Evolutionary conservation across 2,329 filamentous ascomycete species (phyloP), one percentile per base, ranked within the genome.

Genomic region (Ciborinia camelliae): DNA sequence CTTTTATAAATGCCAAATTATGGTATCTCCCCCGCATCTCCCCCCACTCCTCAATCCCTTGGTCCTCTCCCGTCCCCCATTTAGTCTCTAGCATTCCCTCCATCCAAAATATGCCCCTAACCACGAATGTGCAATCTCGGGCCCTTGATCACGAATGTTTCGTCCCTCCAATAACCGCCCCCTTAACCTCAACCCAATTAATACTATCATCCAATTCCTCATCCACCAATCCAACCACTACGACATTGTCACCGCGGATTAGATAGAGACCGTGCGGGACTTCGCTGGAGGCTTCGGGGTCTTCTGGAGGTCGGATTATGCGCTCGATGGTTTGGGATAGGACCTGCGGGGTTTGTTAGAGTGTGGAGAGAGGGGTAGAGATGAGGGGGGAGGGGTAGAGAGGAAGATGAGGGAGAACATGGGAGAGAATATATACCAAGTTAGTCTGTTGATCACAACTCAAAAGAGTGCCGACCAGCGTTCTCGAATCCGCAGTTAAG

Each of bases 361-460:
- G 35, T 8, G 68, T 62, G 23, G 23, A 55, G 23, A n/a, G 35
- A 26, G 23, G 23, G 2, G 15, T n/a, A n/a, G 15, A 15, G 4
- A 14, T 6, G 14, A 2, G 14, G 0, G 15, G 14, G 15, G 35
- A 10, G 14, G 28, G 18, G 2, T 23, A 3, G 8, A 7, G 4
- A 9, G 30, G 7, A 35, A 10, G 30, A 12, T 4, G 39, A 65
- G 20, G 28, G 18, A 26, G 41, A 35, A 28, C n/a, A n/a, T n/a
- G n/a, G n/a, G n/a, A 18, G 39, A 37, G 23, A 45, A 20, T 6
- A 50, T 45, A 59, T 78, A 88, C 86, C 68, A 99, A 81, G 78
- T 99, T 99, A 70, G 95, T 98, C 73, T 90, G 87, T 78, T 97
- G 89, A 77, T 99, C 95, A 75, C 90, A 92, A 52, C 90, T 91